Base-by-base conservation (phyloP, 352 stramenopile genomes). In the Stramenopiles sp. region DNA sequence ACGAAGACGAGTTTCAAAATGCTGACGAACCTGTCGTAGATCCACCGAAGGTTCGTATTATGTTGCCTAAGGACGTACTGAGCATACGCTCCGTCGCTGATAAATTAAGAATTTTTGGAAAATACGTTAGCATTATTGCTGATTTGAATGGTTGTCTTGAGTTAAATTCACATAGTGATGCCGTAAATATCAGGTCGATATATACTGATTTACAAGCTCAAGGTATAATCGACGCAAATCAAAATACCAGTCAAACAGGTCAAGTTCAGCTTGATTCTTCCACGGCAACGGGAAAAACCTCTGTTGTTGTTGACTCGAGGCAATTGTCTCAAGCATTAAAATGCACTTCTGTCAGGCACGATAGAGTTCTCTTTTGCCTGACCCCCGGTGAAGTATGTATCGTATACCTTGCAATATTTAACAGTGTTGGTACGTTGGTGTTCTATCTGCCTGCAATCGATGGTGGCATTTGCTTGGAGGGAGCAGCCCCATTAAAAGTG, bases 31-130 rank as follows among this genome's bases (percentile, higher is more conserved):
- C 71, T 4, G 31, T 33, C 22, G 22, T 78, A 14, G 8, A 31
- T 8, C 4, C 71, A 4, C 71, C 71, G 8, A 14, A 78, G 14
- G 22, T 78, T 8, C 71, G 71, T 31, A 33, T 78, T 31, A 78
- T 78, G 71, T 4, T 14, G 8, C 71, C 71, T 14, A 78, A 33
- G 8, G 71, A 78, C 22, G 30, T 33, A 33, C 8, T 14, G 14
- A 33, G 30, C 8, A 33, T 78, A 78, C 71, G 71, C 8, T 31
- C 71, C 14, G 71, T 78, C 22, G 71, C 14, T 31, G 71, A 78
- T 78, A 78, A 78, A 14, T 33, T 78, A 78, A 78, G 14, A 33
- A 33, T 33, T 4, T 78, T 78, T 78, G 71, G 31, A 14, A 78
- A 78, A 78, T 78, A 14, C 14, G 71, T 78, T 14, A 33, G 8